Evolutionary conservation across 2,329 filamentous ascomycete genomes (phyloP).

Genomic region (Fusarium musae): DNA sequence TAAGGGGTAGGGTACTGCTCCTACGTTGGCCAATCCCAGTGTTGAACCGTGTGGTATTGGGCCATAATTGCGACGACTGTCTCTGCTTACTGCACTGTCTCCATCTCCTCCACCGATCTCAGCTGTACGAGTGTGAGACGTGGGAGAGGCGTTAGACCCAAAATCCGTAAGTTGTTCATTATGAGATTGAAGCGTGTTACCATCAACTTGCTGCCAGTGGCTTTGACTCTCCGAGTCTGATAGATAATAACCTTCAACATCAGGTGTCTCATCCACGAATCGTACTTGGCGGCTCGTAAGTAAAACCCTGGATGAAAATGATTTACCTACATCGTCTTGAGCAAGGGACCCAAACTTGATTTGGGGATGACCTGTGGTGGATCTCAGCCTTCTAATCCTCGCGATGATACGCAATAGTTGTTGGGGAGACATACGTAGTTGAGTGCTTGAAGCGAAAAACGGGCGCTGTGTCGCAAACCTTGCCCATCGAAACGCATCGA

Average conservation of each 20-base stretch:
- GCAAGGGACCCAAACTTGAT: conserved; percentile 29
- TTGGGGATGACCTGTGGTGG: not conserved
- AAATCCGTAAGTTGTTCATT: not conserved
- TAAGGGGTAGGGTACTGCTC: conserved; percentile 33
- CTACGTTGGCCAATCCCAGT: conserved; percentile 18
- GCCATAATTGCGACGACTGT: not conserved
- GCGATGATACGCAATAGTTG: not conserved
- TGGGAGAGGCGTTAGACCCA: not conserved
- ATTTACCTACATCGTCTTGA: conserved; percentile 15
- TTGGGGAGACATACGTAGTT: not conserved
- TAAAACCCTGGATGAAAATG: not conserved
- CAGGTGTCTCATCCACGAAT: conserved; percentile 29
- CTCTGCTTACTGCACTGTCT: not conserved
- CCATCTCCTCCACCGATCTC: not conserved
- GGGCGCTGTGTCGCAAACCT: not conserved
- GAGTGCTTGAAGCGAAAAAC: conserved; percentile 10
- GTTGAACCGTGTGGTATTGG: not conserved
- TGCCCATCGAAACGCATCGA: conserved; percentile 6
- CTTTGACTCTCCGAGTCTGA: not conserved
- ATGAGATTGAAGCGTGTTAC: not conserved
- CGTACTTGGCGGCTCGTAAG: conserved; percentile 2
- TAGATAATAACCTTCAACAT: conserved; percentile 31
- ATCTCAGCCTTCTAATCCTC: not conserved
- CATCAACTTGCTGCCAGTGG: not conserved
- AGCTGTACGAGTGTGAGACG: not conserved